Evolutionary conservation across 2,329 filamentous ascomycete genomes (phyloP), one percentile per base, ranked within the genome.

Genomic region (Stachybotrys chlorohalonatus): DNA sequence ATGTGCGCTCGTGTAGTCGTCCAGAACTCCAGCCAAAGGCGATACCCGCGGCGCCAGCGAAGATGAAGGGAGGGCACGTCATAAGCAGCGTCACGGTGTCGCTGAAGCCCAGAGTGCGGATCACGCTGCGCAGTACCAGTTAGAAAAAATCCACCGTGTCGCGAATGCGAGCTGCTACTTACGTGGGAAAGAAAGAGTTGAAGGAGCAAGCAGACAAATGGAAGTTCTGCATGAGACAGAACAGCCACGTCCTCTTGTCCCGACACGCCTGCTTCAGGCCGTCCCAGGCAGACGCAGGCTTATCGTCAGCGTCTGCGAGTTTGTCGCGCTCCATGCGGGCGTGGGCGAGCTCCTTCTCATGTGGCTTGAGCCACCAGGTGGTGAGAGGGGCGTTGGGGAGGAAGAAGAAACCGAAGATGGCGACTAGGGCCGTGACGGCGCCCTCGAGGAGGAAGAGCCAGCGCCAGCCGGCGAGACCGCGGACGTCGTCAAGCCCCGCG

Each of bases 391-490:
- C 78, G 48, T 68, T 68, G 11, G 67, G 68, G 1, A 70, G 63
- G 47, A 69, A 59, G 13, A 63, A 64, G 51, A 67, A 69, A 2
- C 66, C 66, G 5, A 62, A 3, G 7, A 69, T 32, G 6, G 68
- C 66, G 13, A 70, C 56, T 2, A 66, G 39, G 1, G 61, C 66
- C 1, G 68, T 70, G 0, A 62, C 75, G 1, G 75, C 72, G 7
- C 85, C 85, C 63, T 89, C 84, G 24, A 88, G 78, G 50, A 66
- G 62, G 50, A 66, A 66, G 1, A 66, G 58, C 64, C 63, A 86
- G 31, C 81, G 71, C 84, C 84, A 88, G 7, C 83, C 84, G 3
- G 73, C 69, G 1, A 86, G 69, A 1, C 83, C 85, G 6, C 67
- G 68, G 1, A 72, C 68, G 2, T 77, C 74, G 8, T 66, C 64